Conservation (phyloP, 1,139 yeast genomes). For the Spencermartinsiella ligniputridi region DNA sequence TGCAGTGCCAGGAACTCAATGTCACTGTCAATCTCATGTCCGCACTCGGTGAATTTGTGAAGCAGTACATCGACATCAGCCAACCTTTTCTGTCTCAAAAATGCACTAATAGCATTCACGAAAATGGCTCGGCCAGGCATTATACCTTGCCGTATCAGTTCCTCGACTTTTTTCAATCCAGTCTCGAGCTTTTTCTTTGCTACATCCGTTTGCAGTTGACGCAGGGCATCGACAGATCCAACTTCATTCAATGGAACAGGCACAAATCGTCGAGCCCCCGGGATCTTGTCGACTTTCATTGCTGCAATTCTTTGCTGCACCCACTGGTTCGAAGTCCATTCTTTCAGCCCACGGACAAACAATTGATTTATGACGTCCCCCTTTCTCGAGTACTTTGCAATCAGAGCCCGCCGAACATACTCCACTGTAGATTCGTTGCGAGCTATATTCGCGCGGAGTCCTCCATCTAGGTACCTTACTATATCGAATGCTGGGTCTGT, state of each 20-base stretch:
- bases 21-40: not conserved
- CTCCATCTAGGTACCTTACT: not conserved
- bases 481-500: not conserved
- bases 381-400: conserved; percentile 2
- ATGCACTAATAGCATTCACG: not conserved
- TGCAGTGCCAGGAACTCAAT: not conserved
- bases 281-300: not conserved
- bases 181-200: not conserved
- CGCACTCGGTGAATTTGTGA: conserved; percentile 1
- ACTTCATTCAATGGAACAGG: conserved; percentile 1
- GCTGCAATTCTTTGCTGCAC: not conserved
- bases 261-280: not conserved
- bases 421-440: conserved; percentile 6
- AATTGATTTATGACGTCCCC: not conserved
- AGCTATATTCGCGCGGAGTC: not conserved
- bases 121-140: conserved; percentile 17
- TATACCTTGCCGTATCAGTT: conserved; percentile 17
- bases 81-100: not conserved
- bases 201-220: not conserved
- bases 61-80: not conserved
- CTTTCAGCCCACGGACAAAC: not conserved
- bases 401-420: conserved; percentile 3
- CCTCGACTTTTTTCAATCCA: conserved; percentile 14
- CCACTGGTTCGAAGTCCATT: not conserved
- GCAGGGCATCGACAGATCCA: not conserved